Evolutionary conservation across 768 basidiomycete genomes (phyloP).

Genomic region (Trametes sanguinea): DNA sequence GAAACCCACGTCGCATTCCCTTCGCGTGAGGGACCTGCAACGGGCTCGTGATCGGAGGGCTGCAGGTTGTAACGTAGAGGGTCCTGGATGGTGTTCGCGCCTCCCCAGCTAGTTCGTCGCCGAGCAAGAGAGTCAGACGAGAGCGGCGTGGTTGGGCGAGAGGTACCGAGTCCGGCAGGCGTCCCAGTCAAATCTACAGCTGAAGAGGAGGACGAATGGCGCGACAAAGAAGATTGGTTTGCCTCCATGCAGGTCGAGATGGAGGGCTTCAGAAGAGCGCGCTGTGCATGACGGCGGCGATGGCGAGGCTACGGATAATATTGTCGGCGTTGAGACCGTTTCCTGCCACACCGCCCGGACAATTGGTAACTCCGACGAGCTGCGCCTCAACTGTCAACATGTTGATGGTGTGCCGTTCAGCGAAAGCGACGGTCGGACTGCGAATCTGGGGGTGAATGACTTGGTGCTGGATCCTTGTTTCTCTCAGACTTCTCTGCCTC

Average conservation of each 20-base stretch:
- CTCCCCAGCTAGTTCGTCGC: constrained; percentile 62
- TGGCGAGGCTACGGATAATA: background rate
- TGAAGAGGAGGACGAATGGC: constrained; percentile 54
- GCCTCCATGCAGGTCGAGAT: constrained; percentile 21
- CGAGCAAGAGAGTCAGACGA: constrained; percentile 47
- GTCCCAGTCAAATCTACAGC: constrained; percentile 56
- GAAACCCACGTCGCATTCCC: constrained; percentile 28
- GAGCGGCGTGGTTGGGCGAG: constrained; percentile 54
- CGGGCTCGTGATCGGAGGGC: constrained; percentile 27
- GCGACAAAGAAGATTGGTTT: constrained; percentile 14
- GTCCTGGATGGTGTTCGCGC: constrained; percentile 47
- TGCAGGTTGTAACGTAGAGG: constrained; percentile 44
- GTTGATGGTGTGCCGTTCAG: too few relatives aligned
- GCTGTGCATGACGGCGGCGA: constrained; percentile 23
- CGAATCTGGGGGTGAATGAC: too few relatives aligned
- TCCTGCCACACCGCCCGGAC: background rate
- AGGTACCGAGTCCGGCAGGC: constrained; percentile 43
- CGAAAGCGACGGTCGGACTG: too few relatives aligned
- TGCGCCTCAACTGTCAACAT: too few relatives aligned
- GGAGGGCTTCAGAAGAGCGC: constrained; percentile 12
- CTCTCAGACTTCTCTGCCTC: too few relatives aligned
- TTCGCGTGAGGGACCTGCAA: constrained; percentile 29
- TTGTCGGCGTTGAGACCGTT: constrained; percentile 8
- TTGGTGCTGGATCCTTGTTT: too few relatives aligned
- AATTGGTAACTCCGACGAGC: background rate